Conservation (phyloP, 2,329 filamentous ascomycete species). For the Aspergillus tanneri region DNA sequence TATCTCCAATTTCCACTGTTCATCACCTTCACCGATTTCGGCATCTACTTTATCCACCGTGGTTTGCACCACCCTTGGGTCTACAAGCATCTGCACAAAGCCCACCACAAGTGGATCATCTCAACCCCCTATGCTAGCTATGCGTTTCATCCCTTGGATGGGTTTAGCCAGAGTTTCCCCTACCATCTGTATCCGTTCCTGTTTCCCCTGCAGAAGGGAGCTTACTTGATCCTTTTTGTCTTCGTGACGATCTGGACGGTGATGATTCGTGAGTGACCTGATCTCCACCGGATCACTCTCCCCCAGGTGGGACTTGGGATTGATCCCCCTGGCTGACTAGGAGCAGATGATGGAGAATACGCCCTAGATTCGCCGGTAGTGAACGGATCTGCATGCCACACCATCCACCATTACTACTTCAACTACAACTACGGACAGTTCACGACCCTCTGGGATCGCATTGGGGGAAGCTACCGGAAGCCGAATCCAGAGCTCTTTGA, state of each 20-base stretch:
- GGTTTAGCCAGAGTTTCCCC: slow-evolving; percentile 80
- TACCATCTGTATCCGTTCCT: slow-evolving; percentile 92
- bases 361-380: slow-evolving; percentile 79
- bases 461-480: slow-evolving; percentile 65
- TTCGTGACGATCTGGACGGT: slow-evolving; percentile 98
- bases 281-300: no score
- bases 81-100: slow-evolving; percentile 90
- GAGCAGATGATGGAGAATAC: slow-evolving; percentile 79
- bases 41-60: slow-evolving; percentile 89
- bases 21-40: slow-evolving; percentile 80
- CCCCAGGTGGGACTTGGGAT: not conserved
- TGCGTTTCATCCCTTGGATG: slow-evolving; percentile 92
- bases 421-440: slow-evolving; percentile 96
- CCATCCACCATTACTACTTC: slow-evolving; percentile 83
- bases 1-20: slow-evolving; percentile 82
- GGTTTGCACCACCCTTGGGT: slow-evolving; percentile 73
- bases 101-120: slow-evolving; percentile 99
- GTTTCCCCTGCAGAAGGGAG: slow-evolving; percentile 87
- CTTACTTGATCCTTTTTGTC: slow-evolving; percentile 78
- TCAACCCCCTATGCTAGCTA: slow-evolving; percentile 88
- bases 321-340: not conserved
- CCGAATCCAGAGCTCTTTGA: slow-evolving; percentile 13
- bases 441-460: slow-evolving; percentile 85
- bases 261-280: slow-evolving; percentile 68
- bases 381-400: slow-evolving; percentile 95